Conservation (phyloP, 1,139 yeast species). For the Lodderomyces margitis region DNA sequence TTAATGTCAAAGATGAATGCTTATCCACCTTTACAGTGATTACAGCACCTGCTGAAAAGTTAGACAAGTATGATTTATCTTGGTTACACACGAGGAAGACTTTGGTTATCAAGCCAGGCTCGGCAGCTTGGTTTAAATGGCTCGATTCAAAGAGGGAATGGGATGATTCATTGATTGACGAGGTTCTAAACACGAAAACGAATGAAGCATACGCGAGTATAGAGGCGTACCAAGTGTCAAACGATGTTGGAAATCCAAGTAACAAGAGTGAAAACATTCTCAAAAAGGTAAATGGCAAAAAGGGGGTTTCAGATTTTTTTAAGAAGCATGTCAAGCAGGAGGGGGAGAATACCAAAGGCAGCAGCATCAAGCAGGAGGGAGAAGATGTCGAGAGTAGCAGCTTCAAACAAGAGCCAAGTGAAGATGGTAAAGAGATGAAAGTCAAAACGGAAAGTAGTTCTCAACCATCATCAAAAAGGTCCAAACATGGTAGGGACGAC, state of each 20-base stretch:
- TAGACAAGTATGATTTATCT: slow-evolving; percentile 42
- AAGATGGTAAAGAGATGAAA: not conserved
- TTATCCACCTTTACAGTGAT: slow-evolving; percentile 65
- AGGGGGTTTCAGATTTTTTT: slow-evolving; percentile 33
- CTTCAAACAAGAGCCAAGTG: not conserved
- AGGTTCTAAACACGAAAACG: slow-evolving; percentile 33
- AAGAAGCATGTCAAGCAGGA: slow-evolving; percentile 8
- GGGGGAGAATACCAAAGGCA: slow-evolving; percentile 6
- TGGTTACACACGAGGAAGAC: slow-evolving; percentile 86
- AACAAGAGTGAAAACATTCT: slow-evolving; percentile 48
- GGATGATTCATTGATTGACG: slow-evolving; percentile 34
- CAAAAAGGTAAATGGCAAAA: slow-evolving; percentile 20
- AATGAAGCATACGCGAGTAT: slow-evolving; percentile 44
- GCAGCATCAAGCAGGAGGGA: not conserved
- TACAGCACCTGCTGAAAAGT: slow-evolving; percentile 63
- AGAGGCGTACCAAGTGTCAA: slow-evolving; percentile 54
- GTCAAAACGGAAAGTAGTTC: not conserved
- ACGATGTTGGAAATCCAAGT: slow-evolving; percentile 62
- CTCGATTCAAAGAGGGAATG: slow-evolving; percentile 47
- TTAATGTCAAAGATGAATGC: slow-evolving; percentile 23
- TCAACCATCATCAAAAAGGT: not conserved
- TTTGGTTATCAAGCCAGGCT: slow-evolving; percentile 57
- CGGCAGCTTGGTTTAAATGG: slow-evolving; percentile 62
- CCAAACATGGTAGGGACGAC: slow-evolving; percentile 1
- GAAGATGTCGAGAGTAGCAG: not conserved